Conservation (phyloP, 139 green algal genomes). For the Closterium sp. region DNA sequence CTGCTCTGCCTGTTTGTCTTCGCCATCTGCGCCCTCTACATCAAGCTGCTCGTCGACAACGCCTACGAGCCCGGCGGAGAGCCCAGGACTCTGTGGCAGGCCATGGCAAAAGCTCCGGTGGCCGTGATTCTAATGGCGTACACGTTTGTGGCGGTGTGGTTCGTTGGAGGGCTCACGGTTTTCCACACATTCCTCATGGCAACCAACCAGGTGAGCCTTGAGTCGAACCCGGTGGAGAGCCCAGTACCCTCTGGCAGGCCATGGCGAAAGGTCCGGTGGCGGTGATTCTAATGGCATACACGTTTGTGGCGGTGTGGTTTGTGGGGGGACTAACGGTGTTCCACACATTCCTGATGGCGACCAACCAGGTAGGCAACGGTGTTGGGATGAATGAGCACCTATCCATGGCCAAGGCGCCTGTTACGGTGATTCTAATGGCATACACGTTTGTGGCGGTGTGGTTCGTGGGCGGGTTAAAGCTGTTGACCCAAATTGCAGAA, state of each 20-base stretch:
- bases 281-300: conserved; percentile 59
- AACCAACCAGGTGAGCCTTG: conserved; percentile 55
- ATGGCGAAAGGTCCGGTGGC: conserved; percentile 51
- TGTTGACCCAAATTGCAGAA: no score
- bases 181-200: conserved; percentile 90
- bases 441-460: no score
- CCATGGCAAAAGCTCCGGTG: conserved; percentile 55
- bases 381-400: no score
- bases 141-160: conserved; percentile 65
- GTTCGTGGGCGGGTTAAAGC: no score
- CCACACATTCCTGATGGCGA: no score
- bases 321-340: conserved; percentile 89
- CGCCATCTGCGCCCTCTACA: conserved; percentile 58
- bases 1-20: conserved; percentile 81
- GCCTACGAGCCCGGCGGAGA: not conserved
- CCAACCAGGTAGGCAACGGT: no score
- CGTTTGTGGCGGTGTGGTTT: conserved; percentile 72
- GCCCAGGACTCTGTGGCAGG: conserved; percentile 7
- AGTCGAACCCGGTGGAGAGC: no score
- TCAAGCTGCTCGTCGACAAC: conserved; percentile 38
- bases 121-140: conserved; percentile 61
- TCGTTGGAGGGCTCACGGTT: conserved; percentile 86
- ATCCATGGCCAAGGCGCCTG: no score
- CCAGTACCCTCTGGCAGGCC: no score
- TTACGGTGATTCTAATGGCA: no score